Base-by-base conservation (phyloP, 1,284 basidiomycete species). In the Irpex rosettiformis region DNA sequence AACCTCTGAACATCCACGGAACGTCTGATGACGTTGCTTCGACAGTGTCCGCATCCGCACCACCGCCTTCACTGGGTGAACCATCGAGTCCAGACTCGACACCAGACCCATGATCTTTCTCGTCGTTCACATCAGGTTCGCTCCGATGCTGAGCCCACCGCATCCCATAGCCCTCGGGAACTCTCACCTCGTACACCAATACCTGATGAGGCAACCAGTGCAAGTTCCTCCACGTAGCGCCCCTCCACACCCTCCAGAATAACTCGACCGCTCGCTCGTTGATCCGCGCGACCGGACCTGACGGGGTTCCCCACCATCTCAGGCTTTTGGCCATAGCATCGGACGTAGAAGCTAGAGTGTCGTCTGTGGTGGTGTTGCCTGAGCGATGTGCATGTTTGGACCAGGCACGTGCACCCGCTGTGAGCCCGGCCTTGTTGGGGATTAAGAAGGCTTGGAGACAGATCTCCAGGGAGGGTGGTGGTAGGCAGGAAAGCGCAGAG, bases 81-180 rank as follows among this genome's bases (percentile, higher is more conserved):
- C 21, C 21, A 22, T 18, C 33, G 5, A 5, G 10, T 16, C 16
- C 4, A 37, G 33, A 37, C 5, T 8, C 16, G 16, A 16, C 33
- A 11, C 16, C 33, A 37, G 33, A 16, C 3, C 10, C 16, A 8
- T 37, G 33, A 11, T 11, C 33, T 8, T 8, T 37, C 16, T 37
- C 33, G 16, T 7, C 43, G 21, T 45, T 18, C 21, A n/a, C 43
- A 18, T 22, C 21, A 7, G 43, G 18, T 7, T 16, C 7, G 16
- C 33, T 16, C 6, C 33, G 71, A 69, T 84, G 75, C 64, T 79
- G 81, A 2, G 81, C 80, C 84, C 84, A 86, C 10, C 84, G 73
- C 82, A 86, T 82, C 1, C 84, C 84, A 70, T 85, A 86, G 0
- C 84, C 84, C 57, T 80, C 81, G 5, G 69, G 63, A 21, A 84